Evolutionary conservation across 805 yeast genomes (phyloP), one percentile per base, ranked within the genome.

Genomic region (Blastobotrys peoriensis): DNA sequence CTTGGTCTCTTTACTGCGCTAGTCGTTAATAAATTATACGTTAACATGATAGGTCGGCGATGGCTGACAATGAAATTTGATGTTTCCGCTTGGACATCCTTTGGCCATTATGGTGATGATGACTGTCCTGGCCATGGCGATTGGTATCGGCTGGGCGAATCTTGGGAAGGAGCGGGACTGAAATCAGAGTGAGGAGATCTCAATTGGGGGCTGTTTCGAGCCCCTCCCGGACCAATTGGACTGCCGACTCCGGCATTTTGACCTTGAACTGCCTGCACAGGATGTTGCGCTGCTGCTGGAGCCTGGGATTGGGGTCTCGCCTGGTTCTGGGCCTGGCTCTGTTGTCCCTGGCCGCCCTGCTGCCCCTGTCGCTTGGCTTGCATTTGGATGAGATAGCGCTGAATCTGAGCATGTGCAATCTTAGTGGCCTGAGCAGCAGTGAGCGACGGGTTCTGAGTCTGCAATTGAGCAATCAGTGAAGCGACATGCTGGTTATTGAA

Each of bases 321-420:
- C n/a, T n/a, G n/a, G n/a, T n/a, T n/a, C n/a, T n/a, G n/a, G n/a
- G n/a, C n/a, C n/a, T n/a, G n/a, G n/a, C n/a, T n/a, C n/a, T n/a
- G n/a, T n/a, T n/a, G n/a, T n/a, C n/a, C n/a, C n/a, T n/a, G n/a
- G n/a, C n/a, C n/a, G n/a, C n/a, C n/a, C n/a, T n/a, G n/a, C 17
- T 48, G 56, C 15, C 39, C 41, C 30, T 41, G 48, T 37, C 53
- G 62, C 16, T 37, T 44, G 22, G 47, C 58, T 45, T 48, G 58
- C 38, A 48, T 50, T 46, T 53, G 57, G 33, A 46, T 53, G 33
- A 56, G 51, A 34, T 52, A 58, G 28, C 60, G 51, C 40, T 59
- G 64, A 34, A 54, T 53, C 42, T 62, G 66, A 19, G 52, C 59
- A 28, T 61, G 64, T 1, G 62, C 64, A 37, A 55, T 51, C 48